These are phyloP conservation scores for Penicillium janthinellum DNA, from an alignment of 2,329 filamentous ascomycete species.

Conservation along the genomic window DNA sequence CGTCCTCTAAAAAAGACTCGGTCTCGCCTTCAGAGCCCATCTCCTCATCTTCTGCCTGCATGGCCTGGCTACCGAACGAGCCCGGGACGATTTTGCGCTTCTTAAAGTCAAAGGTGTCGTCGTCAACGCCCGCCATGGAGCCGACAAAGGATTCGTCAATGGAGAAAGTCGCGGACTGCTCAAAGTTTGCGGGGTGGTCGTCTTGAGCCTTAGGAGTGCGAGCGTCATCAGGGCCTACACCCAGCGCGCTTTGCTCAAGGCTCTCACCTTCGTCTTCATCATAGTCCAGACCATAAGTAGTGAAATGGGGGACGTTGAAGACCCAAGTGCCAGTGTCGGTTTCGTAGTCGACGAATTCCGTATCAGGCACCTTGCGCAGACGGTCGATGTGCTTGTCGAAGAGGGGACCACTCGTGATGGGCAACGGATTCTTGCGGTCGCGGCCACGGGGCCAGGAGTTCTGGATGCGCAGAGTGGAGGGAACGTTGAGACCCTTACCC, in stretches of 20 bases:
- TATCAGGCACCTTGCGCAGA: conserved; percentile 76
- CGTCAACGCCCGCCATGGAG: conserved; percentile 45
- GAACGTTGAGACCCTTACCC: conserved; percentile 89
- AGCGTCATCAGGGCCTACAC: conserved; percentile 55
- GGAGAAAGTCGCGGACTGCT: conserved; percentile 43
- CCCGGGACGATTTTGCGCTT: conserved; percentile 67
- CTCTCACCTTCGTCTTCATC: conserved; percentile 63
- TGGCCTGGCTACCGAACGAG: conserved; percentile 69
- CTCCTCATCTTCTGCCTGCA: conserved; percentile 57
- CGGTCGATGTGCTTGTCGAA: conserved; percentile 79
- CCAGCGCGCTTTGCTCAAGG: conserved; percentile 55
- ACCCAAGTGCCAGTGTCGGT: conserved; percentile 80
- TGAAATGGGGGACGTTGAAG: conserved; percentile 95
- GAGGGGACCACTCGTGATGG: conserved; percentile 63
- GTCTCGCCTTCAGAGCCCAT: conserved; percentile 41
- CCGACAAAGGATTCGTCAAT: conserved; percentile 46
- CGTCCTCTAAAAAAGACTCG: conserved; percentile 89
- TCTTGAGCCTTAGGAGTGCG: conserved; percentile 45
- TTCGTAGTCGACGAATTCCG: conserved; percentile 80
- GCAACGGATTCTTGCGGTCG: conserved; percentile 58
- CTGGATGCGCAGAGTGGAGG: conserved; percentile 81
- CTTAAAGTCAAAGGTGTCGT: conserved; percentile 63
- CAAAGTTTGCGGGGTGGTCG: conserved; percentile 38
- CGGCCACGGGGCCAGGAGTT: conserved; percentile 86
- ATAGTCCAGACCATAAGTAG: conserved; percentile 86